A percentile compares a stretch with the other conserved stretches of the same genome.
phyloP scores from a whole-genome alignment of 192 early-diverging fungal species.

The Backusella liffmaniae region DNA sequence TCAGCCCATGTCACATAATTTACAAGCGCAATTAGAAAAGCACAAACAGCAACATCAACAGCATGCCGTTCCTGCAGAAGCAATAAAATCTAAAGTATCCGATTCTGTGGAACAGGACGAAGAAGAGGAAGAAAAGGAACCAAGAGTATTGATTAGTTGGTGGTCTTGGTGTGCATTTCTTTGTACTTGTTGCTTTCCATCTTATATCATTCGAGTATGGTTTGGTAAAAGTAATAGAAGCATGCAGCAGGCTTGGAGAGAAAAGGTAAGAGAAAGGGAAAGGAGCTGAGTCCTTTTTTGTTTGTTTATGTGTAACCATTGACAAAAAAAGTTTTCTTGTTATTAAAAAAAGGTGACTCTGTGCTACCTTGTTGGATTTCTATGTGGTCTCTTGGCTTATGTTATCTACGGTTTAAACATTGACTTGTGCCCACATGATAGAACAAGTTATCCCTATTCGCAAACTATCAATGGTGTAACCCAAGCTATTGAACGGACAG shows the following conservation, averaged over 20 bases:
- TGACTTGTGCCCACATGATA: constrained; percentile 32
- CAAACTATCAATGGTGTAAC: constrained; percentile 8
- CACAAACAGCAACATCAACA: constrained; percentile 17
- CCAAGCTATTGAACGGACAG: background rate
- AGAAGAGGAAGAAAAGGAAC: constrained; percentile 24
- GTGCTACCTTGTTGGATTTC: constrained; percentile 39
- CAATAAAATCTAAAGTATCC: background rate
- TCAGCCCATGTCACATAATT: constrained; percentile 23
- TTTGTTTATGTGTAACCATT: constrained; percentile 8
- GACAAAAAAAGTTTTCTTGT: background rate
- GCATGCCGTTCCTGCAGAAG: background rate
- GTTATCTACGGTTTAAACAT: constrained; percentile 47
- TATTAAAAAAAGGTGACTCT: constrained; percentile 37
- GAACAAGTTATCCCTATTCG: constrained; percentile 20
- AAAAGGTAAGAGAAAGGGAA: constrained; percentile 39
- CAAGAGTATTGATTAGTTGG: constrained; percentile 37
- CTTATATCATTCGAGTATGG: constrained; percentile 39
- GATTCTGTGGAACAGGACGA: background rate
- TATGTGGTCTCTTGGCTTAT: constrained; percentile 40
- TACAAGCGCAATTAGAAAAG: constrained; percentile 18
- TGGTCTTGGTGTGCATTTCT: constrained; percentile 44
- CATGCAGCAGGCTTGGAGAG: constrained; percentile 53
- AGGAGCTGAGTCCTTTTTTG: background rate
- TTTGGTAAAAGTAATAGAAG: constrained; percentile 38
- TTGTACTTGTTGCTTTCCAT: constrained; percentile 46